These are phyloP conservation scores for Colletotrichum musae DNA, from an alignment of 2,329 filamentous ascomycete genomes.

Conservation along the genomic window DNA sequence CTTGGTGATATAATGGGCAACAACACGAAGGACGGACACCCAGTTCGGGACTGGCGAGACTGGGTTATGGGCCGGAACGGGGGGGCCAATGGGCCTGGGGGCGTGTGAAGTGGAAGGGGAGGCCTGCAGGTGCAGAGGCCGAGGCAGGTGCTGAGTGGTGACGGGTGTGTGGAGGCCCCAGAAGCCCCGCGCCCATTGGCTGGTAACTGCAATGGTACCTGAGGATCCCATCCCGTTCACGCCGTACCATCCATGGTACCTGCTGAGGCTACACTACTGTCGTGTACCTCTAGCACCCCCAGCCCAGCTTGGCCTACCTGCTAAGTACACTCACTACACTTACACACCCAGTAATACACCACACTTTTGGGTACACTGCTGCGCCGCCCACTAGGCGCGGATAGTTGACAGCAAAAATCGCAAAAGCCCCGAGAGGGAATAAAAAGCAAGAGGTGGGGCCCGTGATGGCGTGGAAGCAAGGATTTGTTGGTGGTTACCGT, in stretches of 20 bases:
- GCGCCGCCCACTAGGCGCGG: constrained; percentile 3
- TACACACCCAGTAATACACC: too few relatives aligned
- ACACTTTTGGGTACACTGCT: background rate
- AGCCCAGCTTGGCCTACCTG: background rate
- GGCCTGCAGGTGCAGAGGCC: constrained; percentile 11
- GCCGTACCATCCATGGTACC: too few relatives aligned
- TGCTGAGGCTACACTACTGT: too few relatives aligned
- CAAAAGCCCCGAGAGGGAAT: constrained; percentile 38
- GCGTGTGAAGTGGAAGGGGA: constrained; percentile 11
- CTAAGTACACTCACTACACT: background rate
- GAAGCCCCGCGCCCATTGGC: background rate
- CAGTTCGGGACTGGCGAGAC: constrained; percentile 39
- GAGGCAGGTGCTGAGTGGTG: constrained; percentile 23
- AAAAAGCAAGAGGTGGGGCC: constrained; percentile 15
- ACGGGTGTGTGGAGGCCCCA: background rate
- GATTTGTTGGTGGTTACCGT: constrained; percentile 16
- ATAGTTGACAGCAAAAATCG: constrained; percentile 25
- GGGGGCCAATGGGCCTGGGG: constrained; percentile 10
- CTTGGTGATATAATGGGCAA: background rate
- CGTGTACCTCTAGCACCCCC: too few relatives aligned
- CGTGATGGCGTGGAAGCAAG: constrained; percentile 25
- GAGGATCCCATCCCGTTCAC: constrained; percentile 1
- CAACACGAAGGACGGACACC: constrained; percentile 10
- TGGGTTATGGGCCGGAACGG: constrained; percentile 32
- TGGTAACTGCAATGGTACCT: constrained; percentile 19